Evolutionary conservation across 2,329 filamentous ascomycete species (phyloP).

Genomic region (Nothomitra cinnamomea): DNA sequence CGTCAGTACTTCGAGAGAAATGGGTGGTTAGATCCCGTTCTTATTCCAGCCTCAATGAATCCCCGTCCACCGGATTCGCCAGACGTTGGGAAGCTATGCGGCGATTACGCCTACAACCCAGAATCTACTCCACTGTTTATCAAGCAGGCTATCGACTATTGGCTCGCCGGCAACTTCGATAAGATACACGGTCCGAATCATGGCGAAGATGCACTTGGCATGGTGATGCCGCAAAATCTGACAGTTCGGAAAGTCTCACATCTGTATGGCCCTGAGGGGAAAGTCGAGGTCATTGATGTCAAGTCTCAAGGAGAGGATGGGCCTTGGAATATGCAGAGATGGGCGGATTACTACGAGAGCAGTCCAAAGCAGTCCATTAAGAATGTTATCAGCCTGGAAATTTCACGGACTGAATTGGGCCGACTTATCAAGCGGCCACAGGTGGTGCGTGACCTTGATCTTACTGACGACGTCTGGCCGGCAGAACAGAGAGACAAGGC

Average conservation of each 20-base stretch:
- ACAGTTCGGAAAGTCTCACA: conserved; percentile 47
- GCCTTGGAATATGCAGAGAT: conserved; percentile 46
- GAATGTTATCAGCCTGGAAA: conserved; percentile 53
- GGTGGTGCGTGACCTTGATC: conserved; percentile 45
- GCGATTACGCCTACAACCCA: conserved; percentile 12
- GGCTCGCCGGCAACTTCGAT: conserved; percentile 25
- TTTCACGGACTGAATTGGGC: conserved; percentile 46
- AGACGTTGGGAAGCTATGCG: background rate
- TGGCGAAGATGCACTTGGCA: conserved; percentile 47
- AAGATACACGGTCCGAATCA: conserved; percentile 35
- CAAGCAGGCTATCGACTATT: conserved; percentile 3
- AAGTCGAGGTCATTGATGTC: conserved; percentile 50
- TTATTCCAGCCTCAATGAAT: conserved; percentile 46
- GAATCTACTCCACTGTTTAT: conserved; percentile 10
- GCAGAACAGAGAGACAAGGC: conserved; percentile 33
- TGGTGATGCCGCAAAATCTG: conserved; percentile 48
- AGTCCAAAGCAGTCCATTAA: conserved; percentile 42
- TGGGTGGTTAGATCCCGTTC: conserved; percentile 48
- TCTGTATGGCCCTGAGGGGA: conserved; percentile 43
- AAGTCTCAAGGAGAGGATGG: conserved; percentile 49
- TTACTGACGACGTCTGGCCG: conserved; percentile 38
- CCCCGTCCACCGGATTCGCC: conserved; percentile 27
- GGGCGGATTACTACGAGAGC: conserved; percentile 51
- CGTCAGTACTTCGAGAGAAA: conserved; percentile 45
- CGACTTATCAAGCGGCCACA: conserved; percentile 44